These are phyloP conservation scores for Sporisorium sorghi DNA, from an alignment of 1,284 basidiomycete genomes.

Conservation along the genomic window DNA sequence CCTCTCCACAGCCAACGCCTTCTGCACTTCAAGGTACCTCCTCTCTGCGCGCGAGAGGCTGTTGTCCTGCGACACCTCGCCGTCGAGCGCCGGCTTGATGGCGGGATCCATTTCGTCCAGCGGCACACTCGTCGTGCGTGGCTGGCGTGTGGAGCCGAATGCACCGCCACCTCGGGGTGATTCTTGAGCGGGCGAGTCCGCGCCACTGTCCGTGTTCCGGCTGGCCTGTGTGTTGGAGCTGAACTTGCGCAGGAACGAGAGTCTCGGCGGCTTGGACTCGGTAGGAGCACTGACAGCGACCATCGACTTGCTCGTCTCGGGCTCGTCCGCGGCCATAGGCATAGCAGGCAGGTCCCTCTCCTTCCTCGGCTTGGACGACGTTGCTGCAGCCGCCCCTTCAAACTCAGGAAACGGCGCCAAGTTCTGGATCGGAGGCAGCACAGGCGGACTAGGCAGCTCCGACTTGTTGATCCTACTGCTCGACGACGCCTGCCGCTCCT, in stretches of 20 bases:
- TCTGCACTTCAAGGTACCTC: conserved; percentile 53
- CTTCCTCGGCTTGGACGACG: conserved; percentile 1
- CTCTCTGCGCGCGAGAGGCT: conserved; percentile 40
- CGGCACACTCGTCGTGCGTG: conserved; percentile 21
- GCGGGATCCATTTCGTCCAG: conserved; percentile 35
- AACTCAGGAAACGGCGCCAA: conserved; percentile 49
- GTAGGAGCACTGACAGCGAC: conserved; percentile 32
- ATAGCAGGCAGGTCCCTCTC: conserved; percentile 49
- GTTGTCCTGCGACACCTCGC: conserved; percentile 21
- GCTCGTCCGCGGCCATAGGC: conserved; percentile 29
- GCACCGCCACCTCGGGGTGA: background rate
- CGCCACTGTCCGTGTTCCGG: conserved; percentile 20
- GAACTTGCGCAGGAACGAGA: conserved; percentile 50
- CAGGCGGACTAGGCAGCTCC: conserved; percentile 39
- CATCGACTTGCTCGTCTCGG: conserved; percentile 12
- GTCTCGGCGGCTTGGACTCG: conserved; percentile 28
- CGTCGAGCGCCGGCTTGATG: conserved; percentile 34
- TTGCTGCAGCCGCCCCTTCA: background rate
- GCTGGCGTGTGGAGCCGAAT: conserved; percentile 3
- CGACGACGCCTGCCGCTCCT: conserved; percentile 30
- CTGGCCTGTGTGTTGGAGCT: conserved; percentile 32
- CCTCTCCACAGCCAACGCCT: conserved; percentile 43
- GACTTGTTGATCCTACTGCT: conserved; percentile 23
- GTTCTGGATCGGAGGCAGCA: conserved; percentile 55
- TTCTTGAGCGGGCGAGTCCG: conserved; percentile 24